Base-by-base conservation (phyloP, 371 early-diverging fungal species). In the Lichtheimia ramosa region DNA sequence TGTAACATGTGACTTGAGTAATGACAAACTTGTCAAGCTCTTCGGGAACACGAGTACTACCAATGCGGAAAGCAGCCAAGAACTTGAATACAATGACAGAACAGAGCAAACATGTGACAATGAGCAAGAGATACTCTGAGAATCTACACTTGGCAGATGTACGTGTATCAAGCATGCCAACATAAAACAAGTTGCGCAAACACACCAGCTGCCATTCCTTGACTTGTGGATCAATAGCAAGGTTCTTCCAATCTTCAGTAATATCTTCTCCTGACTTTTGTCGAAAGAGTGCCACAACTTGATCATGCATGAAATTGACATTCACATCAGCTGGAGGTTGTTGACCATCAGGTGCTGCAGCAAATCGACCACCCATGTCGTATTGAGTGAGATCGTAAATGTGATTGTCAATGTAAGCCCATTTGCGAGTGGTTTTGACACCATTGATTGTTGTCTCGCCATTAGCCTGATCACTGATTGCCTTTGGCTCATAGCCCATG, bases 1-100 rank as follows among this genome's bases (percentile, higher is more conserved):
- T 97, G 75, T 99, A 99, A 82, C 99, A 99, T 5, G 99, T 97
- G 8, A 88, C 81, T 54, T 88, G 86, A 53, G 85, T 86, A 51
- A 98, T 89, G 46, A 93, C 92, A 72, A 98, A 99, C 58, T 92
- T 89, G 75, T 93, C 91, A 59, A 90, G 89, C 57, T 92, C 86
- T 66, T 95, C 93, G 14, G 96, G 96, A 10, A 85, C 84, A 18
- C 88, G 83, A 21, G 74, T 67, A 18, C 79, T 67, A 0, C 93
- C 90, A 41, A 96, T 79, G 68, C 93, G 96, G 66, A 97, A 70
- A 2, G 97, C 96, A 14, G 96, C 91, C 61, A 96, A 69, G 61
- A 92, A 94, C 76, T 96, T 96, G 79, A 96, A 85, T 49, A 90
- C 76, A 54, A 96, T 92, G 24, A 97, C 92, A 56, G 86, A 74